phyloP scores from a whole-genome alignment of 768 basidiomycete genomes.

The Tubosaeta brunneosetosa region DNA sequence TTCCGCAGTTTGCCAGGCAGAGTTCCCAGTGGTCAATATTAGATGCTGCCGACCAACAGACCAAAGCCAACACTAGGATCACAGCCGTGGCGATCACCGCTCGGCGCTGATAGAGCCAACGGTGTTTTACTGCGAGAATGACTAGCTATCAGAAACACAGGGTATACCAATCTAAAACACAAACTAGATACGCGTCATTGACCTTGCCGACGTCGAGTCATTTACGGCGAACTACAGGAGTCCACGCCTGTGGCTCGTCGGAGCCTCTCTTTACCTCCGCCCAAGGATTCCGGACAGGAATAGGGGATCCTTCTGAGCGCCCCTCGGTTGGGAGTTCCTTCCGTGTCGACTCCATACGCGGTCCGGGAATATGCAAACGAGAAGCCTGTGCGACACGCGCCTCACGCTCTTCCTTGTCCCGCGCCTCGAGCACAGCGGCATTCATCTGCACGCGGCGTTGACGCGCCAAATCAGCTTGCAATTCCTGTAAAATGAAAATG shows the following conservation, averaged over 20 bases:
- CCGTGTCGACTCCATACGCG: not conserved
- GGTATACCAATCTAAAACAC: not conserved
- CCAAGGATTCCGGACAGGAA: constrained; percentile 19
- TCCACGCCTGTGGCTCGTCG: constrained; percentile 37
- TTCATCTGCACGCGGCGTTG: constrained; percentile 51
- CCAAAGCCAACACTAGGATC: not conserved
- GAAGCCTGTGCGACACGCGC: constrained; percentile 7
- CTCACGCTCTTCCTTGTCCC: constrained; percentile 40
- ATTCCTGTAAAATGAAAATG: constrained; percentile 41
- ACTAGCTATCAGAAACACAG: constrained; percentile 5
- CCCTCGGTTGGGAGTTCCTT: constrained; percentile 4
- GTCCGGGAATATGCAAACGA: constrained; percentile 6
- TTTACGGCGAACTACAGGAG: constrained; percentile 28
- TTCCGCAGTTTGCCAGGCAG: not conserved
- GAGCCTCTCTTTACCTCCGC: constrained; percentile 18
- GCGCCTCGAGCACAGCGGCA: constrained; percentile 50
- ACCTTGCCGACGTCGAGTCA: constrained; percentile 2
- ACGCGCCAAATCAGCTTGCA: constrained; percentile 50
- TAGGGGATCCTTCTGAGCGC: not conserved
- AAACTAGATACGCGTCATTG: not conserved
- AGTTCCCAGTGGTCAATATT: not conserved
- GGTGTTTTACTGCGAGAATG: not conserved
- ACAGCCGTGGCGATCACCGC: not conserved
- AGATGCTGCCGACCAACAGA: not conserved
- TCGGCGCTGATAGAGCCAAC: not conserved